Conservation (phyloP, 768 basidiomycete species). For the Tricholoma terreum region DNA sequence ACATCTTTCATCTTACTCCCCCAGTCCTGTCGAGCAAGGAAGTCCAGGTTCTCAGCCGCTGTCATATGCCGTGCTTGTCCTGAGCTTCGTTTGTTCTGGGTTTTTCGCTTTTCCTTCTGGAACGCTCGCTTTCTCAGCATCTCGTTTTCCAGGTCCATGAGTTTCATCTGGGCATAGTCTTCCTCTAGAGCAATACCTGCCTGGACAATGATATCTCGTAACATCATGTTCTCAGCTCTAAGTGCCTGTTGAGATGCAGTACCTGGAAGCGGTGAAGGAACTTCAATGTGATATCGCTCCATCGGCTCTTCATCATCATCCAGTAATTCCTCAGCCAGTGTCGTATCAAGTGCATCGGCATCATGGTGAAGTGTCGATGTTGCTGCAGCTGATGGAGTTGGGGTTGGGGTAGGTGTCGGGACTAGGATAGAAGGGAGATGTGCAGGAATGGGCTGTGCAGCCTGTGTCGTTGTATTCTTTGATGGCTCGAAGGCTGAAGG, state of each 20-base stretch:
- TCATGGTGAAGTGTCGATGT: no score
- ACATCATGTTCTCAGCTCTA: background rate
- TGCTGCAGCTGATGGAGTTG: background rate
- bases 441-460: no score
- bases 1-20: slow-evolving; percentile 1
- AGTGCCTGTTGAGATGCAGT: slow-evolving; percentile 3
- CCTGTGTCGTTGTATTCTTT: no score
- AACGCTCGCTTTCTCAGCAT: no score
- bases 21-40: background rate
- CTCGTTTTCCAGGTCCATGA: no score
- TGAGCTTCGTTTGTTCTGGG: background rate
- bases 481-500: no score
- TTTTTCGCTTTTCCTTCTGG: no score
- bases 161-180: no score
- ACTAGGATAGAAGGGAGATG: background rate
- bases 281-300: background rate
- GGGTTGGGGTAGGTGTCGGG: background rate
- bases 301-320: background rate
- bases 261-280: slow-evolving; percentile 4
- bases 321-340: no score
- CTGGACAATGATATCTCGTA: background rate
- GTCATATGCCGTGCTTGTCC: slow-evolving; percentile 5
- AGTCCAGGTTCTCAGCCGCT: background rate
- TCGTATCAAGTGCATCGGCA: no score
- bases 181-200: slow-evolving; percentile 2